A percentile compares a stretch with the other conserved stretches of the same genome.
Evolutionary conservation across 2,329 filamentous ascomycete species (phyloP).

Genomic region (Lasiodiplodia citricola): DNA sequence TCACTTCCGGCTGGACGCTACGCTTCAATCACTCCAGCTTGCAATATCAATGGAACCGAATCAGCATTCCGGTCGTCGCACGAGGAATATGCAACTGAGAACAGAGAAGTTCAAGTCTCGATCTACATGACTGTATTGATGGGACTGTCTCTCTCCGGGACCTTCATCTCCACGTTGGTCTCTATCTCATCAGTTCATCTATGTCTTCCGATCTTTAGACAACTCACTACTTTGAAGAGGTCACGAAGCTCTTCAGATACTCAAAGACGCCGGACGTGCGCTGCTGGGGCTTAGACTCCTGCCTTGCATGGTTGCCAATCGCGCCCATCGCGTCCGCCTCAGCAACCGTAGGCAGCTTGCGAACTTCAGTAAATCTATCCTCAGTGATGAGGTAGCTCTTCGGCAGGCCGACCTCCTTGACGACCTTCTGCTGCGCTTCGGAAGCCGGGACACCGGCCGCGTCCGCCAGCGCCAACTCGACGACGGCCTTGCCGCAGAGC

Average conservation of each 20-base stretch:
- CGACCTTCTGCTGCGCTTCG: slow-evolving; percentile 38
- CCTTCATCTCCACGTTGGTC: neutral
- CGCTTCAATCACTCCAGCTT: too few species aligned
- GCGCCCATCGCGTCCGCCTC: slow-evolving; percentile 39
- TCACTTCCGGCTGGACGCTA: too few species aligned
- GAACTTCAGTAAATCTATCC: slow-evolving; percentile 41
- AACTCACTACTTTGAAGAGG: neutral
- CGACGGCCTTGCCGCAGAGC: slow-evolving; percentile 68
- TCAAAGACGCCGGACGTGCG: slow-evolving; percentile 9
- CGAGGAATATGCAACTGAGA: neutral
- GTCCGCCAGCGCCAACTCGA: slow-evolving; percentile 61
- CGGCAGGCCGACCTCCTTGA: slow-evolving; percentile 43
- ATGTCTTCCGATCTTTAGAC: too few species aligned
- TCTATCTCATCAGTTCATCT: neutral
- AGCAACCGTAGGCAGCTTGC: slow-evolving; percentile 40
- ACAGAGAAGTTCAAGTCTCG: neutral
- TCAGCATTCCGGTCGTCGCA: neutral
- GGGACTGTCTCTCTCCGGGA: neutral
- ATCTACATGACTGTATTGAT: neutral
- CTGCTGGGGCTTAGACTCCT: slow-evolving; percentile 6
- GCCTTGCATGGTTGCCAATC: slow-evolving; percentile 27
- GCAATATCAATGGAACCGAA: too few species aligned
- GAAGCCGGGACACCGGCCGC: slow-evolving; percentile 41
- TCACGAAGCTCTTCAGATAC: slow-evolving; percentile 8
- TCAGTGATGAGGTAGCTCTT: slow-evolving; percentile 44